Evolutionary conservation across 495 filamentous ascomycete genomes (phyloP), one percentile per base, ranked within the genome.

Genomic region (Xylona heveae): DNA sequence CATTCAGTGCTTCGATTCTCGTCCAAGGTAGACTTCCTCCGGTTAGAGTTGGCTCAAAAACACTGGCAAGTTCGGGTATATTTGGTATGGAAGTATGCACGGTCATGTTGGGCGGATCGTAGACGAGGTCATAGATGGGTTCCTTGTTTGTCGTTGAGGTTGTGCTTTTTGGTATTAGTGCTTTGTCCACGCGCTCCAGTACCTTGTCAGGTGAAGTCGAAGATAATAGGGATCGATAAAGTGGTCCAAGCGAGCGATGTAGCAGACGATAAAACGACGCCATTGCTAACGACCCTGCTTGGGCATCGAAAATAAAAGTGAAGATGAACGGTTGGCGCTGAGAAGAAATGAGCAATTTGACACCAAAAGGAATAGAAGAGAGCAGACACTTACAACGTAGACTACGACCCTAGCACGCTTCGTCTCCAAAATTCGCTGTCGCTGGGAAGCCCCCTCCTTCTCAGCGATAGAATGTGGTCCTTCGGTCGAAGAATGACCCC

Each of bases 1-100:
- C 81, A 46, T 78, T 83, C 36, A 97, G 59, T n/a, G 81, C 82
- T 44, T 97, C 88, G 15, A 75, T 55, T 5, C 88, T 68, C n/a
- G 66, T 73, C 80, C 76, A 85, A 3, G 50, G 41, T 10, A 12
- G 22, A n/a, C 6, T 36, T 2, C 27, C 12, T 19, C n/a, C 20
- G 2, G 5, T 15, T 13, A 30, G 13, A n/a, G 14, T 24, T 8
- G 13, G 17, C 1, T 5, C n/a, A 10, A 6, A 8, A 8, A 15
- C 2, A 17, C 28, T 4, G 9, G 41, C 43, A 0, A 74, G 68
- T 14, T 71, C 64, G 4, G 85, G 88, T 37, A 97, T 93, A 43
- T 83, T 91, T 18, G 85, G 88, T 30, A 97, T 74, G 3, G 74
- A 83, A 18, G 78, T 78, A 41, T 79, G 78, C 9, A 91, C 57